Conservation (phyloP, 1,284 basidiomycete genomes). For the Fomitiporia mediterranea region DNA sequence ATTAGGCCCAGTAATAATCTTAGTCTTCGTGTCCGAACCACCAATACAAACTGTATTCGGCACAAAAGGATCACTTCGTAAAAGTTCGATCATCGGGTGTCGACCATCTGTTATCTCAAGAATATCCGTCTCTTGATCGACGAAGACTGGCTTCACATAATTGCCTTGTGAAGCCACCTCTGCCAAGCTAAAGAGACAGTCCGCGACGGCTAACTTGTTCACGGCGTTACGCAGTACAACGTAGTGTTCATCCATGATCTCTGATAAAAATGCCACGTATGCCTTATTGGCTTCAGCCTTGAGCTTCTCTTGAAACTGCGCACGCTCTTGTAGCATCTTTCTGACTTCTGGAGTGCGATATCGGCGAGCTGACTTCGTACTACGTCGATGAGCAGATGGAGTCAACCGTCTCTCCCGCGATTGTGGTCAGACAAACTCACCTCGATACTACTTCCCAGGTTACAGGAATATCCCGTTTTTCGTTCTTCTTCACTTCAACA, state of each 20-base stretch:
- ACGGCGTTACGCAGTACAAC: constrained; percentile 66
- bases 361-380: constrained; percentile 74
- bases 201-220: constrained; percentile 76
- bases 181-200: constrained; percentile 71
- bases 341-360: constrained; percentile 79
- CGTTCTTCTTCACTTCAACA: constrained; percentile 71
- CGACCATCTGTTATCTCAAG: constrained; percentile 70
- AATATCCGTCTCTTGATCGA: constrained; percentile 40
- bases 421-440: constrained; percentile 35
- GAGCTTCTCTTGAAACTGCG: constrained; percentile 75
- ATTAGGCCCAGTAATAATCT: constrained; percentile 81
- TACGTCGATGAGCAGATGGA: constrained; percentile 28
- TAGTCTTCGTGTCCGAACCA: constrained; percentile 47
- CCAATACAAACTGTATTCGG: constrained; percentile 66
- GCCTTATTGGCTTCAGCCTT: constrained; percentile 63
- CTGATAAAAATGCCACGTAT: constrained; percentile 63
- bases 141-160: constrained; percentile 67
- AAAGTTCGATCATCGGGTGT: constrained; percentile 79
- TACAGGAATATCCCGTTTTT: constrained; percentile 70
- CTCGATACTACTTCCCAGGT: constrained; percentile 79
- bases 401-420: background rate
- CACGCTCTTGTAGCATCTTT: constrained; percentile 65
- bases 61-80: constrained; percentile 76
- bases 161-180: constrained; percentile 68
- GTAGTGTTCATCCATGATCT: constrained; percentile 67